These are phyloP conservation scores for Pterocarpus santalinus DNA, from an alignment of 306 rosid genomes.

Conservation along the genomic window DNA sequence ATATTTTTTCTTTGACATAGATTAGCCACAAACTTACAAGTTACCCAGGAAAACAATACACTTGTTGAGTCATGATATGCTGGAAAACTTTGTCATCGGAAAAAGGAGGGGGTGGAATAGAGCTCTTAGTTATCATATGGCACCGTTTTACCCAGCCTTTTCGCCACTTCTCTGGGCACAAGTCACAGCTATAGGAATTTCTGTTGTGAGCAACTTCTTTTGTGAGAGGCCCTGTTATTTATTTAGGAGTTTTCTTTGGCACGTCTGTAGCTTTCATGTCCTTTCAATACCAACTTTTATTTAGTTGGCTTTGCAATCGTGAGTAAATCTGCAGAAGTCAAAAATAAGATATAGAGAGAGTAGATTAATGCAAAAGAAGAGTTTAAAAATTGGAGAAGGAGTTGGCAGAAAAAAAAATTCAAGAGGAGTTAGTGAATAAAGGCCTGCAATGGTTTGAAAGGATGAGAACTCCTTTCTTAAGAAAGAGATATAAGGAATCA, in stretches of 20 bases:
- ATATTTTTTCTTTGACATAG: not conserved
- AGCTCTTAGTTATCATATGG: not conserved
- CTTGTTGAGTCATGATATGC: not conserved
- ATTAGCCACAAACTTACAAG: not conserved
- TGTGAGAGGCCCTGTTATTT: not conserved
- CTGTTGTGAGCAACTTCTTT: conserved; percentile 5
- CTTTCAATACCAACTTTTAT: conserved; percentile 4
- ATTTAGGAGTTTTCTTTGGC: conserved; percentile 15
- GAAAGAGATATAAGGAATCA: conserved; percentile 25
- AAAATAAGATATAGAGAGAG: not conserved
- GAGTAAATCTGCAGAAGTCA: not conserved
- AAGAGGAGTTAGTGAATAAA: not conserved
- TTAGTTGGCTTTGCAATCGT: conserved; percentile 3
- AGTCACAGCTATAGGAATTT: not conserved
- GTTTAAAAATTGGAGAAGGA: not conserved
- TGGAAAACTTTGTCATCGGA: not conserved
- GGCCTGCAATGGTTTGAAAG: conserved; percentile 22
- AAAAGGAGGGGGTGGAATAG: conserved; percentile 15
- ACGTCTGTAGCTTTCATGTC: not conserved
- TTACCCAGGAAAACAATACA: not conserved
- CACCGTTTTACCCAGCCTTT: not conserved
- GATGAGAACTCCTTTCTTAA: not conserved
- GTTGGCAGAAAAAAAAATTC: conserved; percentile 13
- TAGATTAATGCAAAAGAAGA: not conserved
- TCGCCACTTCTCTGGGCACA: not conserved